Percentiles rank a stretch among this genome's conserved stretches.
Conservation (phyloP, 1,284 basidiomycete species). For the Marasmius fiardii region DNA sequence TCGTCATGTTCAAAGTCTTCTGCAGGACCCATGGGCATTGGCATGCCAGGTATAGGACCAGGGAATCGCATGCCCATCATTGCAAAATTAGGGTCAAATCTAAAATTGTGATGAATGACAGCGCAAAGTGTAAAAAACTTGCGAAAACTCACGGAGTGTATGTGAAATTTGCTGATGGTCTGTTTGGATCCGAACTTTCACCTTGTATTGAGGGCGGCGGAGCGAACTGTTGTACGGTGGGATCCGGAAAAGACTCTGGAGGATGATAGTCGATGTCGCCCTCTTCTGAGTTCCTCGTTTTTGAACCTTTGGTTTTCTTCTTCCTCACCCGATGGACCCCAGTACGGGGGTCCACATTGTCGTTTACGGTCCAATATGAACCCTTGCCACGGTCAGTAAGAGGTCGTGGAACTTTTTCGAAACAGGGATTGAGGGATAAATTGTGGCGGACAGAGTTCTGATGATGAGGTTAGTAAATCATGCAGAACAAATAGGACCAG, state of each 20-base stretch:
- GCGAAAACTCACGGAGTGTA: constrained; percentile 50
- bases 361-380: constrained; percentile 86
- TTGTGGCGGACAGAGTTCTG: constrained; percentile 96
- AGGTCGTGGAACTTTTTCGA: constrained; percentile 87
- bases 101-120: constrained; percentile 20
- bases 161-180: constrained; percentile 50
- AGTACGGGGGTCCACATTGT: constrained; percentile 81
- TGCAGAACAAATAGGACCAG: constrained; percentile 48
- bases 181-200: constrained; percentile 55
- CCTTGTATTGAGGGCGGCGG: constrained; percentile 49
- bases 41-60: constrained; percentile 37
- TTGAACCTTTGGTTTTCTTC: constrained; percentile 65
- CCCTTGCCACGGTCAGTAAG: constrained; percentile 86
- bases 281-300: constrained; percentile 41
- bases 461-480: constrained; percentile 38
- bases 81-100: constrained; percentile 66
- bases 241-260: constrained; percentile 50
- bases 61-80: constrained; percentile 67
- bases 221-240: constrained; percentile 47
- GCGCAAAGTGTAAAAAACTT: constrained; percentile 10
- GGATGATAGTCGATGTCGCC: constrained; percentile 59
- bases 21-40: constrained; percentile 53
- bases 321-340: constrained; percentile 82
- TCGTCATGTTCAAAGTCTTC: constrained; percentile 70
- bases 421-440: constrained; percentile 89